Evolutionary conservation across 768 basidiomycete species (phyloP), one percentile per base, ranked within the genome.

Genomic region (Coprinopsis marcescibilis): DNA sequence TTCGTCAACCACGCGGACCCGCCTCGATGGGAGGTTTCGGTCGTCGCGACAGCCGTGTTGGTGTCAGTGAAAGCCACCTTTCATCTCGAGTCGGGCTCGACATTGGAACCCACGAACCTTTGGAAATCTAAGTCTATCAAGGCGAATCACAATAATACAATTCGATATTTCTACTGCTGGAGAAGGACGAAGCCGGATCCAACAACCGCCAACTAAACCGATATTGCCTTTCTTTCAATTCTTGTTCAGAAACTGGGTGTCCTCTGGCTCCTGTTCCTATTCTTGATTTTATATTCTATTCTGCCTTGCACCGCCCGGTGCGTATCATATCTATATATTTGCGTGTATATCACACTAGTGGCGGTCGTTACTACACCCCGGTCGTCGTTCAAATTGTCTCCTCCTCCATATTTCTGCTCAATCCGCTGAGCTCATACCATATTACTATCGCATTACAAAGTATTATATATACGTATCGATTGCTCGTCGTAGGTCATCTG

Each of bases 1-100:
- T 92, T 39, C 80, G 89, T 50, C 89, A 92, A 65, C 89, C 89
- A 5, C 82, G 90, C 43, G 89, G 89, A 14, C 89, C 89, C 44
- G 25, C 38, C 38, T 87, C 86, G 34, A 67, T 72, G 0, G 75
- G 78, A 39, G 88, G 88, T n/a, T 91, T 92, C 58, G 76, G 72
- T 26, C 69, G 71, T 55, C 74, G 89, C 53, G 82, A 84, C 63
- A 83, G 77, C 55, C 67, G 76, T 53, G 67, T 75, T 27, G 70
- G 67, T 12, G 57, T 63, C 35, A 70, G 64, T 50, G 77, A 78
- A 57, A 62, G 62, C 50, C 57, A 60, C 51, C 46, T 56, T 45
- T 73, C 73, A 59, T 60, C 70, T 39, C 76, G 81, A 68, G 78
- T 78, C 66, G 85, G 83, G 65, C 77, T 91, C 57, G 89, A 92